Evolutionary conservation across 2,329 filamentous ascomycete genomes (phyloP).

Genomic region (Hymenoscyphus albidus): DNA sequence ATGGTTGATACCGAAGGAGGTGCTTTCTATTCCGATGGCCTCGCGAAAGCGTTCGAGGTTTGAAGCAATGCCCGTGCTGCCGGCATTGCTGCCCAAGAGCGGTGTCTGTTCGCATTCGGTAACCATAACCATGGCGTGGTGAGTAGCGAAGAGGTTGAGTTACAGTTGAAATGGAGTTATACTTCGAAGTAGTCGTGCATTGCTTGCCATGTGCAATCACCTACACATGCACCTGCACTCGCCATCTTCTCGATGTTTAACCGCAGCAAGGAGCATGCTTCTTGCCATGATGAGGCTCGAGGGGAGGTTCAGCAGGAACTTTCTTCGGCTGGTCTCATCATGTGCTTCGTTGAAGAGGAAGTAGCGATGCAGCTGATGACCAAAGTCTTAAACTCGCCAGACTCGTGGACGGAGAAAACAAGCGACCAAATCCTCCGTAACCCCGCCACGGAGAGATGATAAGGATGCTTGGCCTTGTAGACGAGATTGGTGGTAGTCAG

Average conservation of each 20-base stretch:
- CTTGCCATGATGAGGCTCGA: not conserved
- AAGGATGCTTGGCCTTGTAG: too few species aligned
- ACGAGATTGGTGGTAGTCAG: too few species aligned
- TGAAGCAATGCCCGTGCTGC: not conserved
- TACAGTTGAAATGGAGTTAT: not conserved
- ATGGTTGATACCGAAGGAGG: constrained; percentile 1
- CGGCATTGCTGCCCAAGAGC: not conserved
- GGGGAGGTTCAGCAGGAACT: not conserved
- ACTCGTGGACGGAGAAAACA: not conserved
- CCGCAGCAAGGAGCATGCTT: not conserved
- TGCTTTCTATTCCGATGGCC: constrained; percentile 27
- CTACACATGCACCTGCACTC: not conserved
- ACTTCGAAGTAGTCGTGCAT: not conserved
- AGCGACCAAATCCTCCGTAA: not conserved
- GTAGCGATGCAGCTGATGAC: not conserved
- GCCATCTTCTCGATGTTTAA: not conserved
- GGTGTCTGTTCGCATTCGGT: constrained; percentile 4
- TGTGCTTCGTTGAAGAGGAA: not conserved
- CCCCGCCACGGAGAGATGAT: not conserved
- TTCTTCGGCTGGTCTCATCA: constrained; percentile 5
- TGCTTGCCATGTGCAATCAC: not conserved
- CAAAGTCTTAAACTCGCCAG: not conserved
- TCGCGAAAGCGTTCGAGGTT: constrained; percentile 27
- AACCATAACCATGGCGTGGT: not conserved
- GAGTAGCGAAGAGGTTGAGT: not conserved